Evolutionary conservation across 2,329 filamentous ascomycete genomes (phyloP), one percentile per base, ranked within the genome.

Genomic region (Botrytis fabae): DNA sequence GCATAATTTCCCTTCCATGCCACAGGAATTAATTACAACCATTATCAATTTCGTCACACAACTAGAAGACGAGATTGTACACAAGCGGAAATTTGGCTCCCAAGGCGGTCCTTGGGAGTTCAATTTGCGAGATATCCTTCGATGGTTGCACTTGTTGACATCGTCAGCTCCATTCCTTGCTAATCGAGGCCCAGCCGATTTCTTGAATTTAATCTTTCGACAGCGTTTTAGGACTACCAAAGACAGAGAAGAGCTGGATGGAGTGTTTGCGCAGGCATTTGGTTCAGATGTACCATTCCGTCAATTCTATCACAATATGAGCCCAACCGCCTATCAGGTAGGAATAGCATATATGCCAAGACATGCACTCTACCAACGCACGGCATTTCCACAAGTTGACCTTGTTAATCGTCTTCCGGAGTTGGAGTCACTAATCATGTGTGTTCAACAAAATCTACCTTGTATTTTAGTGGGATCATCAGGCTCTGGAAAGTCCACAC

Each of bases 71-170:
- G 88, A 92, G 51, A 89, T 97, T 40, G 85, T 90, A 7, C 85
- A 87, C 42, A 83, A 86, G 69, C 86, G 85, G 74, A 82, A 84
- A 0, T 91, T 91, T 77, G 90, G 89, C 2, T 83, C 85, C 0
- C 87, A 90, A 76, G 90, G 90, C 22, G 93, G 92, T 10, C 96
- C 97, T 1, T 99, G 94, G 96, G 96, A 98, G 80, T 96, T 97
- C 81, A 99, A 97, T 79, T 84, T 99, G 76, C 91, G 94, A 81
- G 95, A 98, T 81, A 93, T 94, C 4, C 88, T 96, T 72, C 89
- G 95, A 74, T 98, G 95, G 95, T 84, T 98, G 65, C 89, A 92
- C 76, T 83, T 98, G 22, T 84, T 93, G 46, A 87, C 88, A 18
- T 88, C 88, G 0, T 80, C 86, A 1, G 86, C 91, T 61, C 85